Conservation (phyloP, 495 filamentous ascomycete genomes). For the Viridothelium virens region DNA sequence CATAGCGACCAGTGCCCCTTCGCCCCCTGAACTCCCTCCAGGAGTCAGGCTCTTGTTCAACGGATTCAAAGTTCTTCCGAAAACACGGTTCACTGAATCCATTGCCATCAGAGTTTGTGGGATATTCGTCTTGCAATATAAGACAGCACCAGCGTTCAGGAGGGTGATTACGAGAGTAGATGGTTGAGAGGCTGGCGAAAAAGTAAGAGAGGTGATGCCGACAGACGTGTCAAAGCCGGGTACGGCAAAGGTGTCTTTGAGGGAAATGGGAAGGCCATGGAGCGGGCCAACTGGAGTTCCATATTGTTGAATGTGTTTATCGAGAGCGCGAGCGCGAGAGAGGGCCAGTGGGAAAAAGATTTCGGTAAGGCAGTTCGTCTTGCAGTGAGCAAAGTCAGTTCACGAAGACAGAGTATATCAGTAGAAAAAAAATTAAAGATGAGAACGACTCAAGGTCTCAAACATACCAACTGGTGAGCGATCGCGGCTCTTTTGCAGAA, state of each 20-base stretch:
- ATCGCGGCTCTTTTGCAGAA: conserved; percentile 52
- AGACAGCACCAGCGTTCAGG: conserved; percentile 34
- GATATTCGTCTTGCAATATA: conserved; percentile 41
- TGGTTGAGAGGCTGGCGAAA: conserved; percentile 27
- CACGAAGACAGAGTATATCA: background rate
- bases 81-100: conserved; percentile 39
- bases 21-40: conserved; percentile 59
- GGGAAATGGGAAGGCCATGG: conserved; percentile 36
- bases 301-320: conserved; percentile 28
- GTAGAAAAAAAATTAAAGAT: background rate
- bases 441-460: background rate
- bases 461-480: conserved; percentile 31
- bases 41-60: conserved; percentile 35
- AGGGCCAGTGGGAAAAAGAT: conserved; percentile 36
- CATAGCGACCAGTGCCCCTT: conserved; percentile 37
- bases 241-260: conserved; percentile 38
- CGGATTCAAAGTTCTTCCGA: conserved; percentile 38
- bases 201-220: conserved; percentile 31
- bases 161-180: conserved; percentile 34
- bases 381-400: background rate
- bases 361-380: conserved; percentile 39
- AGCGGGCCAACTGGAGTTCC: conserved; percentile 34
- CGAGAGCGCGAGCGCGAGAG: conserved; percentile 30
- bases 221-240: conserved; percentile 33
- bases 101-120: conserved; percentile 39